Base-by-base conservation (phyloP, 495 filamentous ascomycete species). In the Jackrogersella minutella region DNA sequence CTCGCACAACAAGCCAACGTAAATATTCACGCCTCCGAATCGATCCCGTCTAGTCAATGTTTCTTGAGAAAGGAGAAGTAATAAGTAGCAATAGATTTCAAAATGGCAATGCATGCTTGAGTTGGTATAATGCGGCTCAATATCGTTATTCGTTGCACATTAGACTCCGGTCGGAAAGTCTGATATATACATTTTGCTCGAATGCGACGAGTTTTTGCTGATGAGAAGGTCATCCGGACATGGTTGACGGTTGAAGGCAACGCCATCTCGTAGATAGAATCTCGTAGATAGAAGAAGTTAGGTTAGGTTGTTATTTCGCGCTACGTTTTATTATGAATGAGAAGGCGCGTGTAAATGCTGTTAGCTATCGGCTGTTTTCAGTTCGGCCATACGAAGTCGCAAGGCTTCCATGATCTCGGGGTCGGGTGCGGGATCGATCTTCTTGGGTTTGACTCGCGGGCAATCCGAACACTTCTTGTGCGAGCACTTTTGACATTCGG, bases 321-420 rank as follows among this genome's bases (percentile, higher is more conserved):
- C 28, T 40, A 43, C 50, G 34, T 24, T 57, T 28, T n/a, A 16
- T 37, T 34, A 43, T 17, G 51, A 3, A 28, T 30, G 19, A 34
- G 17, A 10, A 16, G 24, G 21, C 24, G 36, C 17, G 21, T 19
- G 41, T n/a, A n/a, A 54, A 30, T n/a, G 34, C 4, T 39, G 30
- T 72, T 58, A 69, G 24, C 13, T 68, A 7, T 66, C 58, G 16
- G 30, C 39, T 14, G 67, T 73, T 49, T 65, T 61, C 37, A 74
- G 33, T 10, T 51, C 54, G 21, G 55, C 70, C 58, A 74, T 62
- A 28, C 64, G 72, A 56, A 70, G 58, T 30, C 72, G 61, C 10
- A 93, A 77, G 33, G 79, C 84, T 71, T 80, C 79, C 41, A 89
- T 61, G 2, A 91, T 74, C 34, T 89, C 89, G 1, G 89, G 88